A percentile compares a stretch with the other conserved stretches of the same genome.
phyloP scores from a whole-genome alignment of 352 stramenopile genomes.

The Phytophthora pinifolia region DNA sequence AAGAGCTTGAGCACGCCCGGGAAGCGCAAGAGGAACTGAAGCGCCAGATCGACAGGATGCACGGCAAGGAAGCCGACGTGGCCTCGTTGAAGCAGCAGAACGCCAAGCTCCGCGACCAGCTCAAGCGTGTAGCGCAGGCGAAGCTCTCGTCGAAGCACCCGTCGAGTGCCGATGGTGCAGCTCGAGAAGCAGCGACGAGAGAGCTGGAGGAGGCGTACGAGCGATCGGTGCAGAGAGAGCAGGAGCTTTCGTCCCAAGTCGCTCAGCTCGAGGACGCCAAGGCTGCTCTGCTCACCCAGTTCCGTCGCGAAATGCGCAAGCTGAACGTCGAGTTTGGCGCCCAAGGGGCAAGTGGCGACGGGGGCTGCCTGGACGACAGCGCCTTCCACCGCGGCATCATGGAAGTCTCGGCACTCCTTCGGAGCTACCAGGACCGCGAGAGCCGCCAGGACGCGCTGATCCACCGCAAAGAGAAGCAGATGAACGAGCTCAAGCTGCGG shows the following conservation, averaged over 20 bases:
- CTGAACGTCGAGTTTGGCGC: slow-evolving; percentile 36
- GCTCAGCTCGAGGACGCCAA: slow-evolving; percentile 42
- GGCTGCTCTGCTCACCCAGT: slow-evolving; percentile 30
- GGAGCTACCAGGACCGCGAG: slow-evolving; percentile 50
- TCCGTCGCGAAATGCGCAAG: slow-evolving; percentile 46
- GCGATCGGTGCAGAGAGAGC: slow-evolving; percentile 32
- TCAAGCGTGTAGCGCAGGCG: slow-evolving; percentile 28
- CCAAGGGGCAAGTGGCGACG: slow-evolving; percentile 7
- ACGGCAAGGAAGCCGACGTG: slow-evolving; percentile 32
- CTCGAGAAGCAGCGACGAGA: slow-evolving; percentile 16
- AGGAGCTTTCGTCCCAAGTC: slow-evolving; percentile 37
- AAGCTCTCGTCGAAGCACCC: slow-evolving; percentile 25
- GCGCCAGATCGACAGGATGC: slow-evolving; percentile 22
- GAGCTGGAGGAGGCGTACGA: slow-evolving; percentile 36
- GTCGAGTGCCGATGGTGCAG: slow-evolving; percentile 13
- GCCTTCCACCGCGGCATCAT: slow-evolving; percentile 32
- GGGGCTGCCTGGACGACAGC: slow-evolving; percentile 19
- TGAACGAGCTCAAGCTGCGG: slow-evolving; percentile 38
- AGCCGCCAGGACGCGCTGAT: slow-evolving; percentile 42
- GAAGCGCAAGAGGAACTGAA: slow-evolving; percentile 24
- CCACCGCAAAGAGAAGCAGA: slow-evolving; percentile 44
- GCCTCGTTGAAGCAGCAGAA: slow-evolving; percentile 29
- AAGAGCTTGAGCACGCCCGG: slow-evolving; percentile 24
- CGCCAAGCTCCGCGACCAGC: slow-evolving; percentile 26
- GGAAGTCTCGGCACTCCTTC: slow-evolving; percentile 38